These are phyloP conservation scores for Licmophora abbreviata DNA, from an alignment of 108 stramenopile species.

Conservation along the genomic window DNA sequence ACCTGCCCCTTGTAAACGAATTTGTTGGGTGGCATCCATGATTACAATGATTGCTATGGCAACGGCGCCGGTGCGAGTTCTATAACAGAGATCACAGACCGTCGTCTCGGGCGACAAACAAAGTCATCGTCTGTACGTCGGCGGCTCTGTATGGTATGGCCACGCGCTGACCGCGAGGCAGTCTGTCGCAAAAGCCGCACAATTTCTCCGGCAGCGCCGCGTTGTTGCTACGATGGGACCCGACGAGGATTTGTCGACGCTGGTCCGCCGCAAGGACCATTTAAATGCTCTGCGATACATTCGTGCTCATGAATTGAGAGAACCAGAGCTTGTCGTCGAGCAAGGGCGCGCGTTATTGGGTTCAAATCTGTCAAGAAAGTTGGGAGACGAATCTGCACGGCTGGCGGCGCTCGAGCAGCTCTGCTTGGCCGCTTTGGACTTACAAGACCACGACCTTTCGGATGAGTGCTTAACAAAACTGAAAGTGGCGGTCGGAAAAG, in stretches of 20 bases:
- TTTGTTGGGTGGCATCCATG: no score
- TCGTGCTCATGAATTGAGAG: conserved; percentile 64
- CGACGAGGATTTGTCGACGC: conserved; percentile 56
- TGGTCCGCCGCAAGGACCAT: conserved; percentile 54
- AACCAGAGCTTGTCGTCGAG: conserved; percentile 43
- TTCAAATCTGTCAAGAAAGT: conserved; percentile 4
- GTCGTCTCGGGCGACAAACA: no score
- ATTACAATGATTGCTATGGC: no score
- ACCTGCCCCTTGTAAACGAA: no score
- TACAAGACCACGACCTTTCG: conserved; percentile 35
- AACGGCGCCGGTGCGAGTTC: no score
- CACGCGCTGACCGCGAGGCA: no score
- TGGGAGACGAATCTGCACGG: conserved; percentile 29
- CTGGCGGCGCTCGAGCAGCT: conserved; percentile 67
- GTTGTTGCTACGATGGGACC: conserved; percentile 42
- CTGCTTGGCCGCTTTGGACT: conserved; percentile 48
- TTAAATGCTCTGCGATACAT: conserved; percentile 64
- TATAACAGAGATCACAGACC: no score
- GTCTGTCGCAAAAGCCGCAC: no score
- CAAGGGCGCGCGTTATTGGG: conserved; percentile 53
- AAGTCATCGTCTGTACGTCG: no score
- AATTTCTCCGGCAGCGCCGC: no score
- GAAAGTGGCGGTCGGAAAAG: conserved; percentile 16
- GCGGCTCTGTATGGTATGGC: no score
- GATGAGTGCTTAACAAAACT: conserved; percentile 31